Percentiles rank a stretch among this genome's conserved stretches.
Conservation (phyloP, 2,329 filamentous ascomycete species). For the Zelopaecilomyces penicillatus region DNA sequence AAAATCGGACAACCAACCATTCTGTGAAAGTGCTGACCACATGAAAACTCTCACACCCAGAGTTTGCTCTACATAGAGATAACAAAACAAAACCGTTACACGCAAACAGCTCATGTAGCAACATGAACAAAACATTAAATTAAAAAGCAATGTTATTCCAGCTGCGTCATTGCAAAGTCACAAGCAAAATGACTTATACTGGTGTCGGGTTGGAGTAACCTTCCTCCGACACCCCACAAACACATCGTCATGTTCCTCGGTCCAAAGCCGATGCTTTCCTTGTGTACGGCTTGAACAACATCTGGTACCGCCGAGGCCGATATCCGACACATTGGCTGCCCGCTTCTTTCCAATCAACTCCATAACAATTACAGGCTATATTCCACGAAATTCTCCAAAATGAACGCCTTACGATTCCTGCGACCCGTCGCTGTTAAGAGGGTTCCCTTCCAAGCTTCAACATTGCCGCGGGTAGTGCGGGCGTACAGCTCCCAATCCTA, state of each 20-base stretch:
- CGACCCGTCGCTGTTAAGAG: conserved; percentile 44
- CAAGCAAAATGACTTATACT: no score
- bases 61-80: no score
- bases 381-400: conserved; percentile 18
- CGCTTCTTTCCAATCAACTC: background rate
- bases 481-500: conserved; percentile 52
- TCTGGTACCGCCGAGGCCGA: background rate
- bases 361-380: conserved; percentile 1
- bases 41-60: no score
- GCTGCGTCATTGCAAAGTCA: no score
- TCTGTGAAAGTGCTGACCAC: no score
- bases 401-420: conserved; percentile 50
- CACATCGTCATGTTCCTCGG: conserved; percentile 15
- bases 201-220: no score
- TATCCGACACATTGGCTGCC: background rate
- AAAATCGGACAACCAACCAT: no score
- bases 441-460: conserved; percentile 43
- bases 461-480: conserved; percentile 47
- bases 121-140: no score
- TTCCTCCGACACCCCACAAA: no score
- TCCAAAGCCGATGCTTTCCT: conserved; percentile 23
- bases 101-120: no score
- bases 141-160: no score
- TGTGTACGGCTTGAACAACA: conserved; percentile 3
- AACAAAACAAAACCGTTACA: no score